phyloP scores from a whole-genome alignment of 2,329 filamentous ascomycete species.

The Scedosporium dehoogii region DNA sequence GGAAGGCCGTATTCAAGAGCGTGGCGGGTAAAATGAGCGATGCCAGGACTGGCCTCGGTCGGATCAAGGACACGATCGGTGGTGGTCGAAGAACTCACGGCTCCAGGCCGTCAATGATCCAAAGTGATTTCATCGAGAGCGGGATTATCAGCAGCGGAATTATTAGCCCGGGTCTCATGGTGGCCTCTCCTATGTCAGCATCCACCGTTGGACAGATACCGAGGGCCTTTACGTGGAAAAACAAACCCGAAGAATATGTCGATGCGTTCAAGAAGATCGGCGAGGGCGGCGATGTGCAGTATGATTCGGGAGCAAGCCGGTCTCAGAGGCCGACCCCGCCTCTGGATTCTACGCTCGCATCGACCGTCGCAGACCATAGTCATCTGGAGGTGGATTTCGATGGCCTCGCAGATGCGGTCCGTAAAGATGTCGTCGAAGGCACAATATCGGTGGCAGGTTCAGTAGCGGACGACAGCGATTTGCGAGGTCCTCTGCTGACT shows the following conservation, averaged over 20 bases:
- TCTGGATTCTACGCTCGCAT: not conserved
- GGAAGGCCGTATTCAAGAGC: slow-evolving; percentile 64
- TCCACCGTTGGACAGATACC: slow-evolving; percentile 10
- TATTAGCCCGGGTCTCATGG: slow-evolving; percentile 18
- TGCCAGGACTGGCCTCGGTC: slow-evolving; percentile 70
- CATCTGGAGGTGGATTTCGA: slow-evolving; percentile 10
- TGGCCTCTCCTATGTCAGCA: slow-evolving; percentile 11
- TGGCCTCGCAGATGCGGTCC: slow-evolving; percentile 28
- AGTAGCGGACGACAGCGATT: slow-evolving; percentile 46
- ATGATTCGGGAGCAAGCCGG: not conserved
- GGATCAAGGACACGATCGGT: slow-evolving; percentile 79
- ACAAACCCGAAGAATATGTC: slow-evolving; percentile 51
- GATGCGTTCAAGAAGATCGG: slow-evolving; percentile 13
- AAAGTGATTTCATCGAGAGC: slow-evolving; percentile 36
- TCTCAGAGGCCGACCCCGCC: not conserved
- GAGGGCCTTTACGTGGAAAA: slow-evolving; percentile 53
- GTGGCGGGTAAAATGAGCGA: slow-evolving; percentile 72
- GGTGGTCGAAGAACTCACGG: slow-evolving; percentile 42
- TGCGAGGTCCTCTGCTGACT: slow-evolving; percentile 42
- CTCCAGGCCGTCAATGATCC: slow-evolving; percentile 37
- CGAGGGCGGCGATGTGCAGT: slow-evolving; percentile 17
- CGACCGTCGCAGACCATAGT: not conserved
- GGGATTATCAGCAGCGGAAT: not conserved
- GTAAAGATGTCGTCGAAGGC: slow-evolving; percentile 32
- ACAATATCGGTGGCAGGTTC: slow-evolving; percentile 47